phyloP scores from a whole-genome alignment of 805 yeast genomes.

The Metschnikowia similis region DNA sequence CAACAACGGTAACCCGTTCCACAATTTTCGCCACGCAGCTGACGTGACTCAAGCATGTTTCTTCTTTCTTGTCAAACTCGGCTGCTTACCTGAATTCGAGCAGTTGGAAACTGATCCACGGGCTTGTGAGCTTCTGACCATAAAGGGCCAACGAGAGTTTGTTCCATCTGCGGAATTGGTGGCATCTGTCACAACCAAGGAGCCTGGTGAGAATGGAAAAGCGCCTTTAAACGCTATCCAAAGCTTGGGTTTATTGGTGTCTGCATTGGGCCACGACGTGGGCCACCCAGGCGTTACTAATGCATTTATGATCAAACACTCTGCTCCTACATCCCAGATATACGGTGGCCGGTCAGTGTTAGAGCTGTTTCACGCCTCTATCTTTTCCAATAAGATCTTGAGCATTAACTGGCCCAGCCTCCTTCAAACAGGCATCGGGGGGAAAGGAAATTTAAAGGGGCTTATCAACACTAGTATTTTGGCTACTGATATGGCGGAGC shows the following conservation, averaged over 20 bases:
- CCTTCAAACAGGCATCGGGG: conserved; percentile 23
- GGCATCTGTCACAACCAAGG: not conserved
- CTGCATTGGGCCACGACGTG: conserved; percentile 91
- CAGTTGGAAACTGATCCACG: conserved; percentile 32
- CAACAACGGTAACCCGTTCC: conserved; percentile 83
- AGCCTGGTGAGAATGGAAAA: not conserved
- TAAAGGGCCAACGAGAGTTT: conserved; percentile 5
- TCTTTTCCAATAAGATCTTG: conserved; percentile 46
- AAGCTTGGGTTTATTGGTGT: conserved; percentile 59
- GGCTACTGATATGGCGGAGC: conserved; percentile 90
- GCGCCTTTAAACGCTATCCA: conserved; percentile 36
- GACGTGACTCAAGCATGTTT: conserved; percentile 92
- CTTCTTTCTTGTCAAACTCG: conserved; percentile 49
- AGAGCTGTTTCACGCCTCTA: conserved; percentile 76
- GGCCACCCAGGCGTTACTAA: conserved; percentile 98
- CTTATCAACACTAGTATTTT: conserved; percentile 36
- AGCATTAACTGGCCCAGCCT: conserved; percentile 35
- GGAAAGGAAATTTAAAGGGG: conserved; percentile 18
- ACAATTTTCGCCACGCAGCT: conserved; percentile 91
- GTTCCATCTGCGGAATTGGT: conserved; percentile 7
- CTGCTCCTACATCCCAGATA: conserved; percentile 58
- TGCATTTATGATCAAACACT: conserved; percentile 53
- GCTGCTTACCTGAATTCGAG: conserved; percentile 34
- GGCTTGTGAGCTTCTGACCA: conserved; percentile 23
- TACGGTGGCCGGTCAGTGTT: conserved; percentile 67